Evolutionary conservation across 106 monocot species (phyloP), one percentile per base, ranked within the genome.

Genomic region (Apostasia shenzhenica): DNA sequence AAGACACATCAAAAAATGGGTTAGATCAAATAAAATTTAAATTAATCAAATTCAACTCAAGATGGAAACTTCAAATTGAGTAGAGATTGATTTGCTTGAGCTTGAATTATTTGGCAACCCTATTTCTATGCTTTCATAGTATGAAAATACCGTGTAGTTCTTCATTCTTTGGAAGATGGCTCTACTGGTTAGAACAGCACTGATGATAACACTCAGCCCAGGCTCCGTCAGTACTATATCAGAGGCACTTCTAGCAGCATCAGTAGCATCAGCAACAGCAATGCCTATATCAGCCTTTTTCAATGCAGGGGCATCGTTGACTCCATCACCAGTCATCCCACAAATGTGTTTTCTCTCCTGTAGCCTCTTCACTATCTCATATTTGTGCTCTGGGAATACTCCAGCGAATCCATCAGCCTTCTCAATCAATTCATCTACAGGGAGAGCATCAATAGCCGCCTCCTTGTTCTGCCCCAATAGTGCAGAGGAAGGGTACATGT

Each of bases 221-320:
- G 95, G 95, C 67, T 97, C 92, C 13, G 95, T 97, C 45, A 97
- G 81, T 6, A 97, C 95, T 43, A 97, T 97, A 43, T 97, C 95
- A 14, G 95, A 97, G 65, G 95, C 95, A 71, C 92, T 51, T 77
- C 95, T 82, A n/a, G 95, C 95, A 38, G 95, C 95, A 77, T 97
- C 95, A 5, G 95, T 97, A 48, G 95, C 95, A 81, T 97, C 95
- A 48, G 91, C 92, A 77, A 97, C 95, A 50, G 95, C 95, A 51
- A 97, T 97, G 12, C 95, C 95, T 70, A 97, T 97, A 67, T 97
- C 95, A n/a, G 95, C 95, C 80, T 81, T 97, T 82, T 97, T 97
- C 67, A 97, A 67, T 48, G 95, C 95, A 1, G 95, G 95, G 13
- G 95, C 95, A 77, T 97, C 95, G 48, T 97, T 97, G 54, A 97